Base-by-base conservation (phyloP, 306 rosid species). In the Lotus japonicus region DNA sequence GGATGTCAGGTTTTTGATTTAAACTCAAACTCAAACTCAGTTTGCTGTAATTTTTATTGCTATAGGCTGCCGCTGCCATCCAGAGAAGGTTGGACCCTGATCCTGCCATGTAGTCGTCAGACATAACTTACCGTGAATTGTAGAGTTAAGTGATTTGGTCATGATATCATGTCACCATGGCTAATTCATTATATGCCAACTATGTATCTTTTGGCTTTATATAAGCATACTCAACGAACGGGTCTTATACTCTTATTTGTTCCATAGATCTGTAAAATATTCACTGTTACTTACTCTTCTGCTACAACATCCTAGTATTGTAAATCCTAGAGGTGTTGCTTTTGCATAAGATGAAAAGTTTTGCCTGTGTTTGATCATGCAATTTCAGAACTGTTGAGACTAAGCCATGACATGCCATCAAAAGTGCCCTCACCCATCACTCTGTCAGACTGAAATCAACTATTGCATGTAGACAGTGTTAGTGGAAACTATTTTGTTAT, bases 11-110 rank as follows among this genome's bases (percentile, higher is more conserved):
- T 54, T 26, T 60, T 31, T 41, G 46, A 60, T 58, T 58, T 7
- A 68, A 38, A 45, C 17, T 76, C 52, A 12, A 31, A 38, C 17
- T 76, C 52, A 12, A 31, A 38, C 70, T 56, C 26, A 55, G 13
- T 72, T 70, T 18, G 23, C 23, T 60, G 59, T 54, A 55, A 23
- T 55, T 70, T 52, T 49, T 44, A 51, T 75, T 60, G 7, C 75
- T 49, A 3, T 57, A 90, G 99, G 97, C 99, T 56, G 99, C 99
- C 10, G 97, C 99, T 50, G 97, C 99, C 49, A 94, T 94, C 74
- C 97, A 94, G 77, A 83, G 95, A 80, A 85, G 96, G 75, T 86
- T 94, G 86, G 99, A 90, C 75, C 97, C 99, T 44, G 99, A 94
- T 70, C 84, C 90, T 35, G 80, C 92, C 5, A 57, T 86, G 70